Conservation (phyloP, 2,329 filamentous ascomycete species). For the Colletotrichum sp. region DNA sequence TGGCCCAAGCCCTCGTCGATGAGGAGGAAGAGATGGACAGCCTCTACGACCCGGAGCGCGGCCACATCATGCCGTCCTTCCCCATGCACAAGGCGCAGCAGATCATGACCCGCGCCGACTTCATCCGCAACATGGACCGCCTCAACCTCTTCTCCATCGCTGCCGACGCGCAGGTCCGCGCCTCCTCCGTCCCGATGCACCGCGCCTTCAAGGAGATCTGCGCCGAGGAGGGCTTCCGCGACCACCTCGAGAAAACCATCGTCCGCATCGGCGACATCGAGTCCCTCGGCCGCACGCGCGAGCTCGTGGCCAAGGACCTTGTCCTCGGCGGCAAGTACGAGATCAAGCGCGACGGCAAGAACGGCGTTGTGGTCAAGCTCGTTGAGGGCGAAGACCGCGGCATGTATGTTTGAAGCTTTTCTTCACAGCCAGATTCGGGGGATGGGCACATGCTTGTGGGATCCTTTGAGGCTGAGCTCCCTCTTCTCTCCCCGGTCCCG, state of each 20-base stretch:
- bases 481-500: neutral
- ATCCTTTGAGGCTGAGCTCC: neutral
- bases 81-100: constrained; percentile 84
- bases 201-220: constrained; percentile 89
- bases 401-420: neutral
- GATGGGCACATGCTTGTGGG: neutral
- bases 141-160: constrained; percentile 97
- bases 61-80: constrained; percentile 20
- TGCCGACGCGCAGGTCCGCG: constrained; percentile 82
- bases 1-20: constrained; percentile 91
- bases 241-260: constrained; percentile 56
- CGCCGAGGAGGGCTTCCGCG: constrained; percentile 58
- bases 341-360: constrained; percentile 50
- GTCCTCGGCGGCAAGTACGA: constrained; percentile 84
- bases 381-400: constrained; percentile 43
- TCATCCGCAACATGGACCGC: constrained; percentile 90
- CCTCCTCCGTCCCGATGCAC: constrained; percentile 96
- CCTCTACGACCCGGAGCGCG: constrained; percentile 14
- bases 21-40: constrained; percentile 64
- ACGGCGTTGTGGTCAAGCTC: constrained; percentile 47
- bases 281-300: constrained; percentile 89
- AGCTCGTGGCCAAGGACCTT: constrained; percentile 93
- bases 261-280: constrained; percentile 89
- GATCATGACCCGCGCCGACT: constrained; percentile 95
- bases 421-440: neutral